Evolutionary conservation across 805 yeast genomes (phyloP).

Genomic region (Candida arabinofermentans): DNA sequence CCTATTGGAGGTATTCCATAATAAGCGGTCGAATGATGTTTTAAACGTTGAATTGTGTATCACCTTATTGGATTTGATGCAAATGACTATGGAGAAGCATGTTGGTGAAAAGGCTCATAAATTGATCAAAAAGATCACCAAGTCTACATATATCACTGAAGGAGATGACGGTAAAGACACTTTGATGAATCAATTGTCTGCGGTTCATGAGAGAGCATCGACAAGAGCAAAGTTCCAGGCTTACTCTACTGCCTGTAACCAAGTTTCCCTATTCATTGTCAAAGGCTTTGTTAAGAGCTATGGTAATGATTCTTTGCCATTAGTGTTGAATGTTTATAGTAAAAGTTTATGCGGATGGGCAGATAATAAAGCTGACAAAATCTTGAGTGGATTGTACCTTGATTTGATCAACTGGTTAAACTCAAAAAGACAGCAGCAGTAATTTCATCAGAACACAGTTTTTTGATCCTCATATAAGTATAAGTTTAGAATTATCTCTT

Average conservation of each 20-base stretch:
- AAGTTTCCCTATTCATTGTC: constrained; percentile 60
- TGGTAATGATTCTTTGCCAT: constrained; percentile 35
- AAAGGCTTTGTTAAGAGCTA: constrained; percentile 45
- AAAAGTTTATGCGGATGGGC: constrained; percentile 61
- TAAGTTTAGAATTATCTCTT: too few species aligned
- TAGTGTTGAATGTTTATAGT: constrained; percentile 53
- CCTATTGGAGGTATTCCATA: constrained; percentile 60
- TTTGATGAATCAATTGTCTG: constrained; percentile 28
- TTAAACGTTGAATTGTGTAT: constrained; percentile 41
- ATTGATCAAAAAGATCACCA: constrained; percentile 60
- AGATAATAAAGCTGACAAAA: constrained; percentile 38
- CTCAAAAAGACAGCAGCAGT: constrained; percentile 37
- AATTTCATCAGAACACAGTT: too few species aligned
- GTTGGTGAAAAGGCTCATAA: constrained; percentile 75
- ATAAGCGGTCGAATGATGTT: constrained; percentile 38
- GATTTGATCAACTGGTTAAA: constrained; percentile 80
- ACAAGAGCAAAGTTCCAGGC: constrained; percentile 43
- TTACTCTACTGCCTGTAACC: constrained; percentile 55
- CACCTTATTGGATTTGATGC: constrained; percentile 59
- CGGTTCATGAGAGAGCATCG: constrained; percentile 43
- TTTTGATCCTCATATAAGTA: too few species aligned
- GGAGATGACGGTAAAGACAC: constrained; percentile 10
- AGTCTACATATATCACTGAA: constrained; percentile 31
- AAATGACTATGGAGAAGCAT: constrained; percentile 62
- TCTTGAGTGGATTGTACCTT: constrained; percentile 55